phyloP scores from a whole-genome alignment of 441 rosid genomes.

The Gossypium schwendimanii region DNA sequence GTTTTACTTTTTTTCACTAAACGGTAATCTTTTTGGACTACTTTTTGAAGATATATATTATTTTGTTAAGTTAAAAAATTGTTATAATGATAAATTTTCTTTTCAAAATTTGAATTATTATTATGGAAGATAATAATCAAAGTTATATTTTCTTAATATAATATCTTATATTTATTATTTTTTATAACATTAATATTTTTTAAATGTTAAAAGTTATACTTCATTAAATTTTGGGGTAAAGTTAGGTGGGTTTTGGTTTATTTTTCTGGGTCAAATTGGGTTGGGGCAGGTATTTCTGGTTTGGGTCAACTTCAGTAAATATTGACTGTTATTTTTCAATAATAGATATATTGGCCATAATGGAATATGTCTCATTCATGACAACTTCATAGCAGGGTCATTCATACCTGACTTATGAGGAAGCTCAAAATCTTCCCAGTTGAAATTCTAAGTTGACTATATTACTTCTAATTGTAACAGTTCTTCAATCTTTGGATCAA shows the following conservation, averaged over 20 bases:
- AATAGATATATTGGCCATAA: neutral
- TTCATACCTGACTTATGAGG: neutral
- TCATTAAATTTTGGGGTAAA: neutral
- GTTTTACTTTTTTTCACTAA: neutral
- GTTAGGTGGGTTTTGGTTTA: neutral
- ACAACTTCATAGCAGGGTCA: neutral
- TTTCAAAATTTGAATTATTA: neutral
- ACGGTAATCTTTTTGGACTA: neutral
- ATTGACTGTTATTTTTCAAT: neutral
- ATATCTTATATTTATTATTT: neutral
- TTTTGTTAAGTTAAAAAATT: neutral
- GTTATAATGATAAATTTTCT: neutral
- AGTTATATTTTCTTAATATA: neutral
- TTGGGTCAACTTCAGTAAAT: neutral
- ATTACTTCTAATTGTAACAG: constrained; percentile 45
- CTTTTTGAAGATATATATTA: neutral
- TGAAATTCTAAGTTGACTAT: constrained; percentile 26
- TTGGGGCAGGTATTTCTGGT: neutral
- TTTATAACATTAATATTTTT: neutral
- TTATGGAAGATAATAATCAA: neutral
- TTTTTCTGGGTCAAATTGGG: neutral
- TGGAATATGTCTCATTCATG: neutral
- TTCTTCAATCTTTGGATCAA: constrained; percentile 84
- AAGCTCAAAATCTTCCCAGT: neutral
- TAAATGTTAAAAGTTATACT: neutral